A percentile compares a stretch with the other conserved stretches of the same genome.
phyloP scores from a whole-genome alignment of 2,329 filamentous ascomycete genomes.

The Fusarium penzigii region DNA sequence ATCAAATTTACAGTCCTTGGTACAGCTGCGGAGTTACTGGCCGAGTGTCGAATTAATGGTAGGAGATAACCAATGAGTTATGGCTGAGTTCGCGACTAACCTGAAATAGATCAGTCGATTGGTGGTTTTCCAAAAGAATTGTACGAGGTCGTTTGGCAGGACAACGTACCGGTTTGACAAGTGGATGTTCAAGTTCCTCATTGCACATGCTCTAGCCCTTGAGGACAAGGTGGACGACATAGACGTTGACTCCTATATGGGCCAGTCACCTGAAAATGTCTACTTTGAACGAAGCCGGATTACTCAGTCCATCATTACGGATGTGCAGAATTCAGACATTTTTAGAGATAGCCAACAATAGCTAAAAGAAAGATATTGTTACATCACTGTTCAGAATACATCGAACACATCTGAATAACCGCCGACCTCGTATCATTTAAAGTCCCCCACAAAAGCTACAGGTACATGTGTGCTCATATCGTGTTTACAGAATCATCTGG shows the following conservation, averaged over 20 bases:
- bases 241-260: conserved; percentile 2
- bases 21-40: conserved; percentile 35
- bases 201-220: conserved; percentile 33
- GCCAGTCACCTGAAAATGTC: neutral
- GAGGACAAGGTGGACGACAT: conserved; percentile 35
- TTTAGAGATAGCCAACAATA: neutral
- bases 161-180: conserved; percentile 45
- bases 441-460: no score
- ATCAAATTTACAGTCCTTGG: conserved; percentile 34
- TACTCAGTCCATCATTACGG: conserved; percentile 24
- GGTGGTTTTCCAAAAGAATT: conserved; percentile 35
- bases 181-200: conserved; percentile 48
- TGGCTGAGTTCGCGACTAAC: conserved; percentile 1
- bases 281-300: conserved; percentile 22
- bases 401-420: no score
- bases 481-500: neutral
- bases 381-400: no score
- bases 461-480: no score
- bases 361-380: no score
- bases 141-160: conserved; percentile 26
- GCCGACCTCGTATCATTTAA: no score
- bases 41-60: conserved; percentile 38
- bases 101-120: conserved; percentile 32
- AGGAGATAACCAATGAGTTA: neutral
- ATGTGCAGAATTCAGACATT: conserved; percentile 12